A percentile compares a stretch with the other conserved stretches of the same genome.
phyloP scores from a whole-genome alignment of 768 basidiomycete species.

The Cantharellus cinnabarinus region DNA sequence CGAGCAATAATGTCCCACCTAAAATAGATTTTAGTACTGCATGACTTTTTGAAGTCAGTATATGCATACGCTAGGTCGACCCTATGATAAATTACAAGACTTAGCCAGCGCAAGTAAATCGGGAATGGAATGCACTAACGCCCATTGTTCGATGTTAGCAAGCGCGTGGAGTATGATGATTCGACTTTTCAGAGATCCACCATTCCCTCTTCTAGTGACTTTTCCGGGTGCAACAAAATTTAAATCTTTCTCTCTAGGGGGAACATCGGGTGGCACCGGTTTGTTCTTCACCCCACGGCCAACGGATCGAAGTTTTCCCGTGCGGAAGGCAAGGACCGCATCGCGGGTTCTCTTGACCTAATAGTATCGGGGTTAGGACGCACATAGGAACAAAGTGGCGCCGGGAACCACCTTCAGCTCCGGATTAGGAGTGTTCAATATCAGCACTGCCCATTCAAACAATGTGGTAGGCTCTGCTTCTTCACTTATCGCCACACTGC shows the following conservation, averaged over 20 bases:
- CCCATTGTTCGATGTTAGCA: conserved; percentile 79
- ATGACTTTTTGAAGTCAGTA: neutral
- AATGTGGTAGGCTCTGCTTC: conserved; percentile 32
- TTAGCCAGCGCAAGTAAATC: neutral
- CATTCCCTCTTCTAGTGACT: conserved; percentile 30
- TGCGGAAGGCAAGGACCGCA: conserved; percentile 47
- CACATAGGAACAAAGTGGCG: neutral
- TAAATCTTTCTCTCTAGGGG: conserved; percentile 34
- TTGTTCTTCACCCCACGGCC: conserved; percentile 29
- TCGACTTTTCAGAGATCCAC: conserved; percentile 31
- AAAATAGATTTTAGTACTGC: neutral
- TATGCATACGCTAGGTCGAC: conserved; percentile 39
- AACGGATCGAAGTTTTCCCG: conserved; percentile 45
- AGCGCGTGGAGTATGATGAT: conserved; percentile 63
- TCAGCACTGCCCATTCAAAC: conserved; percentile 59
- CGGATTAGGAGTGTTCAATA: conserved; percentile 56
- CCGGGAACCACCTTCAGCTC: conserved; percentile 29
- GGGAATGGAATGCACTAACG: conserved; percentile 27
- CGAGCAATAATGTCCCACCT: conserved; percentile 75
- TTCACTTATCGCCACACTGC: neutral
- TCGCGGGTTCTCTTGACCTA: conserved; percentile 50
- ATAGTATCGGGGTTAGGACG: conserved; percentile 1
- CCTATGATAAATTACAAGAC: neutral
- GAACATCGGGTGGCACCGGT: conserved; percentile 39
- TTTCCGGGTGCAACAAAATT: conserved; percentile 41